Conservation (phyloP, 305 asterid genomes). For the Rubia balearica region DNA sequence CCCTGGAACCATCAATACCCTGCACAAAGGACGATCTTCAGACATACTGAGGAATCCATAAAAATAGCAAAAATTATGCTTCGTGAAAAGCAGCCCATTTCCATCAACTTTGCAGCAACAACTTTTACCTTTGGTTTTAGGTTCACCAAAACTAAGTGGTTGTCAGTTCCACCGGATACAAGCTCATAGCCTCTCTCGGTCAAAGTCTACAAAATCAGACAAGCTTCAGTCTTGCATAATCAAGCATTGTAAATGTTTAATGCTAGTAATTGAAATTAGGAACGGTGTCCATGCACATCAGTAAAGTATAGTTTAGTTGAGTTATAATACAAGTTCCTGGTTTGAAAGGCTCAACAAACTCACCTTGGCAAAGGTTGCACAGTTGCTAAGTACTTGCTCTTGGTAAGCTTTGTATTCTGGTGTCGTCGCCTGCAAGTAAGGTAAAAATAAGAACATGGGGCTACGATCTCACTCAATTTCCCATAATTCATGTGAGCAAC, state of each 20-base stretch:
- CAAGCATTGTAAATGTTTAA: neutral
- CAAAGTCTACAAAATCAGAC: conserved; percentile 48
- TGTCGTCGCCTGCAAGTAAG: conserved; percentile 51
- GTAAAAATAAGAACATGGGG: neutral
- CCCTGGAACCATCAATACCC: conserved; percentile 90
- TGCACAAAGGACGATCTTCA: conserved; percentile 14
- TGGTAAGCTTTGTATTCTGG: conserved; percentile 92
- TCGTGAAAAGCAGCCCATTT: neutral
- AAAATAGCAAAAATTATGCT: neutral
- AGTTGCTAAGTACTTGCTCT: conserved; percentile 84
- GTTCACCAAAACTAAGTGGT: conserved; percentile 71
- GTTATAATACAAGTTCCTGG: neutral
- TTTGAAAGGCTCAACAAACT: conserved; percentile 10
- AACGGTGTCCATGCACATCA: neutral
- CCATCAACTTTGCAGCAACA: neutral
- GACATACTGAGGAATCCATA: neutral
- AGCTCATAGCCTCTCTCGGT: conserved; percentile 56
- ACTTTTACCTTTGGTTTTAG: conserved; percentile 56
- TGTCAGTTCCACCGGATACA: conserved; percentile 84
- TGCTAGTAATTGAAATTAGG: neutral
- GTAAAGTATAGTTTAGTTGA: neutral
- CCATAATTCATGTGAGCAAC: neutral
- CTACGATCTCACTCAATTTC: neutral
- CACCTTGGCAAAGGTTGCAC: conserved; percentile 77
- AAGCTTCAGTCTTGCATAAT: conserved; percentile 13